Conservation (phyloP, 2,329 filamentous ascomycete genomes). For the Ophiostoma sp. region DNA sequence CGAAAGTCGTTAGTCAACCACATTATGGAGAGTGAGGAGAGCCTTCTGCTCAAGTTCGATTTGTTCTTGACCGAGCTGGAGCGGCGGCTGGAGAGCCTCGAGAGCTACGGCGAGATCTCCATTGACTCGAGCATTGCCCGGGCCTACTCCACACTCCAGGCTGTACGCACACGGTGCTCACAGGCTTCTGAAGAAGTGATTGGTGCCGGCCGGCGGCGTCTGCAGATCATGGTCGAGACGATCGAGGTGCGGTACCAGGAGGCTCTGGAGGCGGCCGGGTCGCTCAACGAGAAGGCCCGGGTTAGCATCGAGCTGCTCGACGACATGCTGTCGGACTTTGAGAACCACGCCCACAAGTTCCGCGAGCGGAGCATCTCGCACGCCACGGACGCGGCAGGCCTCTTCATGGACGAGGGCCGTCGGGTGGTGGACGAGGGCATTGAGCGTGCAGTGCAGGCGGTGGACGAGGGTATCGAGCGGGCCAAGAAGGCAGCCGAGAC, state of each 20-base stretch:
- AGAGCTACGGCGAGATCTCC: conserved; percentile 80
- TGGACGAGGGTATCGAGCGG: conserved; percentile 78
- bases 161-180: conserved; percentile 84
- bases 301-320: conserved; percentile 87
- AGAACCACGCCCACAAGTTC: conserved; percentile 76
- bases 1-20: conserved; percentile 60
- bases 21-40: conserved; percentile 64
- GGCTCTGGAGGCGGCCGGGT: conserved; percentile 78
- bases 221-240: conserved; percentile 89
- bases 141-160: conserved; percentile 81
- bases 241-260: conserved; percentile 86
- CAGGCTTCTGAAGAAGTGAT: conserved; percentile 88
- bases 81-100: conserved; percentile 80
- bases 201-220: conserved; percentile 78
- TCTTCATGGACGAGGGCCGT: conserved; percentile 74
- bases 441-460: conserved; percentile 70
- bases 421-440: conserved; percentile 79
- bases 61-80: conserved; percentile 84
- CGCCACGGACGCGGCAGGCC: conserved; percentile 65
- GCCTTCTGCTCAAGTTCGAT: conserved; percentile 67
- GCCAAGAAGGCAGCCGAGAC: conserved; percentile 80
- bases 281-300: conserved; percentile 86
- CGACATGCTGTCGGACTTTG: conserved; percentile 79
- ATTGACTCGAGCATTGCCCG: conserved; percentile 81
- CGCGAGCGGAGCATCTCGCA: conserved; percentile 71